Conservation (phyloP, 2,329 filamentous ascomycete species). For the Lasiodiplodia sp. region DNA sequence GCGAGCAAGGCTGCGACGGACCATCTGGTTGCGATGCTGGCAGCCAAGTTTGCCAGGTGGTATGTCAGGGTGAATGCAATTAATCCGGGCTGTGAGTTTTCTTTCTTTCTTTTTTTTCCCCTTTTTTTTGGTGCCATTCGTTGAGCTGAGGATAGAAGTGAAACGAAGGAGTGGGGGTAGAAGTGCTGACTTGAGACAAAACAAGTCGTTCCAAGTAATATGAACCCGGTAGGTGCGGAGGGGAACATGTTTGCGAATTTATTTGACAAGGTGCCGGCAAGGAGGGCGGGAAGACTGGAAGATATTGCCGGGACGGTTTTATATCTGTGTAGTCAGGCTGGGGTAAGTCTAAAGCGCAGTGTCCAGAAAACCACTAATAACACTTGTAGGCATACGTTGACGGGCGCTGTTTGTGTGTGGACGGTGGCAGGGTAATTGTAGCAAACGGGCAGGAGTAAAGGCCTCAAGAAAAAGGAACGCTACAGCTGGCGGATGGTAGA, state of each 20-base stretch:
- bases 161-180: background rate
- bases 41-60: constrained; percentile 56
- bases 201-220: constrained; percentile 52
- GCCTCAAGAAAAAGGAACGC: background rate
- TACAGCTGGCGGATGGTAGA: background rate
- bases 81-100: constrained; percentile 54
- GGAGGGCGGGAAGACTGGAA: constrained; percentile 47
- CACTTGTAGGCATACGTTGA: constrained; percentile 50
- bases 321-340: constrained; percentile 42
- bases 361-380: constrained; percentile 41
- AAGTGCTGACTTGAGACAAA: background rate
- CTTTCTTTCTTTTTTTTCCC: background rate
- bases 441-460: constrained; percentile 43
- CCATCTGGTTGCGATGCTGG: constrained; percentile 58
- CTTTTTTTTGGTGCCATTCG: background rate
- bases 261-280: constrained; percentile 45
- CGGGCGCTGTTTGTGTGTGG: constrained; percentile 49
- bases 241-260: constrained; percentile 52
- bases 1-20: constrained; percentile 61
- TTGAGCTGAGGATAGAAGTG: background rate
- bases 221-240: constrained; percentile 53
- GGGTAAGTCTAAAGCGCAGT: background rate
- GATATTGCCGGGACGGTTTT: constrained; percentile 55
- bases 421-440: constrained; percentile 50
- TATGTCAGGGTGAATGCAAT: constrained; percentile 55